Evolutionary conservation across 768 basidiomycete species (phyloP).

Genomic region (Leccinum rimulosum): DNA sequence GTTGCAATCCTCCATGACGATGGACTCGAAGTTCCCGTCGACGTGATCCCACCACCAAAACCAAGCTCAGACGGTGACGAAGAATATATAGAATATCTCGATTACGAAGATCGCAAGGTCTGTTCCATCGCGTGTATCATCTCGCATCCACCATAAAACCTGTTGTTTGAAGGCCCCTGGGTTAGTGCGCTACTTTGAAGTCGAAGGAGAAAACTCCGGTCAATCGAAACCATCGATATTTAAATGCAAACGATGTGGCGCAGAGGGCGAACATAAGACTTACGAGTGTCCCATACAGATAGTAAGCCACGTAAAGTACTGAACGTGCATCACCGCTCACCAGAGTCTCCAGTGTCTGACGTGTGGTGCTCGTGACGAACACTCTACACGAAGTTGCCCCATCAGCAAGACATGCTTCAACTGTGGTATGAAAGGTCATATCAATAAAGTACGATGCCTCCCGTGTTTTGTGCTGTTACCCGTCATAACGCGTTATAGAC

Average conservation of each 20-base stretch:
- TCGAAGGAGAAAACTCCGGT: conserved; percentile 37
- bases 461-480: neutral
- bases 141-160: neutral
- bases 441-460: conserved; percentile 48
- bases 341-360: conserved; percentile 59
- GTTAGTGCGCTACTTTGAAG: conserved; percentile 65
- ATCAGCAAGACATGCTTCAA: conserved; percentile 77
- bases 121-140: conserved; percentile 14
- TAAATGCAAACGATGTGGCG: conserved; percentile 78
- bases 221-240: conserved; percentile 43
- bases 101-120: conserved; percentile 66
- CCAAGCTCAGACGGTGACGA: conserved; percentile 53
- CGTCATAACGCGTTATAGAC: conserved; percentile 38
- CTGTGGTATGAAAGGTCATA: conserved; percentile 84
- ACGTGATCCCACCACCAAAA: conserved; percentile 44
- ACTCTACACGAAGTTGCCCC: conserved; percentile 73
- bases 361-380: conserved; percentile 79
- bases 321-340: neutral
- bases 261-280: conserved; percentile 67
- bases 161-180: conserved; percentile 41
- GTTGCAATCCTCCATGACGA: conserved; percentile 49
- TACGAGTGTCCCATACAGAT: conserved; percentile 69
- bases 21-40: conserved; percentile 36
- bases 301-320: conserved; percentile 41
- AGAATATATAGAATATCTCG: conserved; percentile 75